Evolutionary conservation across 1,284 basidiomycete genomes (phyloP), one percentile per base, ranked within the genome.

Genomic region (Ganoderma sinense): DNA sequence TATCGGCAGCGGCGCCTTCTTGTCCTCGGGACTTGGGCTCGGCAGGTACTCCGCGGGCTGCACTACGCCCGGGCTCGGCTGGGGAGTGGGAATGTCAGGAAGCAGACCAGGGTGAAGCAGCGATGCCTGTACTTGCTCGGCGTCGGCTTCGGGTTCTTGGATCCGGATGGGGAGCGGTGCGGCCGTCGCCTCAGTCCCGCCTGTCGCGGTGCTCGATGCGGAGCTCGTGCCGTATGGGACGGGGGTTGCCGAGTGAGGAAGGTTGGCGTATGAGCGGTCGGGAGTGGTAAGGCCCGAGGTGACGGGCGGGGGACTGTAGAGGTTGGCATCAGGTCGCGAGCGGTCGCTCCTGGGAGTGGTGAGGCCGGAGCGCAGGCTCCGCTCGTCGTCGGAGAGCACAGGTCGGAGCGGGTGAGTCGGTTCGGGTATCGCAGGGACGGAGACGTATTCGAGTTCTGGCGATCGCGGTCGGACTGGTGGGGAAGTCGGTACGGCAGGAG

Each of bases 251-350:
- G 56, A 31, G 61, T 29, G 55, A 64, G 20, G 72, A 69, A 10
- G 41, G 71, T 66, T 4, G 71, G 67, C 6, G 69, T 40, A n/a
- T 13, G 69, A 0, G 64, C 60, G 53, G 75, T 67, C 31, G 11
- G 79, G 79, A 0, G 78, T 79, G 1, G 78, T 80, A 13, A 78
- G 65, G 23, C 76, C 76, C 18, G 77, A 78, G 51, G 75, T 75
- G 61, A 75, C 65, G 20, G 61, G 71, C 16, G 75, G 74, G 2
- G 73, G 73, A 40, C 76, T 76, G 64, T 73, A 74, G 33, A 75
- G 71, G 53, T 69, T 59, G 60, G 73, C 64, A 20, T 59, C 62
- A 5, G 77, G 77, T n/a, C 45, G 45, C 45, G 45, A 4, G 76
- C 77, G 23, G 77, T 78, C 41, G 79, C 66, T 2, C 76, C 78